phyloP scores from a whole-genome alignment of 805 yeast species.

The Metschnikowia reukaufii region DNA sequence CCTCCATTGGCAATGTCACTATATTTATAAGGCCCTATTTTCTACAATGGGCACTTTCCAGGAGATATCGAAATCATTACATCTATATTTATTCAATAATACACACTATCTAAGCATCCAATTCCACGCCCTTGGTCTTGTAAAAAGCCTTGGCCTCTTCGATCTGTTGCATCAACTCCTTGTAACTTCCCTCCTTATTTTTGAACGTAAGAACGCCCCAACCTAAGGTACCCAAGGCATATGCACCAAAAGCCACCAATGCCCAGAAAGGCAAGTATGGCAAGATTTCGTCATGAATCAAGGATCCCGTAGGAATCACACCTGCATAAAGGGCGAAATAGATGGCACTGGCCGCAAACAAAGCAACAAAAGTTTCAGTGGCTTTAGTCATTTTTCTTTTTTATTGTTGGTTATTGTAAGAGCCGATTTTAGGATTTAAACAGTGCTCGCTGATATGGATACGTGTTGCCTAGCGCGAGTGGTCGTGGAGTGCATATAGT shows the following conservation, averaged over 20 bases:
- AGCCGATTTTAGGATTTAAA: too few species aligned
- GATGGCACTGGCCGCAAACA: constrained; percentile 48
- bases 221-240: constrained; percentile 66
- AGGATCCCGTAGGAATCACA: constrained; percentile 53
- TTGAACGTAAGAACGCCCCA: constrained; percentile 68
- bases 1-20: too few species aligned
- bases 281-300: constrained; percentile 51
- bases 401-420: neutral
- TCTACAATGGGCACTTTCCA: too few species aligned
- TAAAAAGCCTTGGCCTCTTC: constrained; percentile 63
- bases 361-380: constrained; percentile 52
- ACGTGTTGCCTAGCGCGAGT: too few species aligned
- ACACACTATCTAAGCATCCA: constrained; percentile 21
- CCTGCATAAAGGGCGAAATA: constrained; percentile 54
- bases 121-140: constrained; percentile 53
- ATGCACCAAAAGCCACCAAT: constrained; percentile 65
- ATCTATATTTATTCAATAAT: neutral
- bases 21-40: too few species aligned
- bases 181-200: constrained; percentile 66
- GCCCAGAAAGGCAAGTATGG: constrained; percentile 74
- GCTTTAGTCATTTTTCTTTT: constrained; percentile 58
- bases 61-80: too few species aligned
- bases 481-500: too few species aligned
- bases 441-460: too few species aligned
- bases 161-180: constrained; percentile 57